Base-by-base conservation (phyloP, 495 filamentous ascomycete genomes). In the Podospora pseudoanserina region DNA sequence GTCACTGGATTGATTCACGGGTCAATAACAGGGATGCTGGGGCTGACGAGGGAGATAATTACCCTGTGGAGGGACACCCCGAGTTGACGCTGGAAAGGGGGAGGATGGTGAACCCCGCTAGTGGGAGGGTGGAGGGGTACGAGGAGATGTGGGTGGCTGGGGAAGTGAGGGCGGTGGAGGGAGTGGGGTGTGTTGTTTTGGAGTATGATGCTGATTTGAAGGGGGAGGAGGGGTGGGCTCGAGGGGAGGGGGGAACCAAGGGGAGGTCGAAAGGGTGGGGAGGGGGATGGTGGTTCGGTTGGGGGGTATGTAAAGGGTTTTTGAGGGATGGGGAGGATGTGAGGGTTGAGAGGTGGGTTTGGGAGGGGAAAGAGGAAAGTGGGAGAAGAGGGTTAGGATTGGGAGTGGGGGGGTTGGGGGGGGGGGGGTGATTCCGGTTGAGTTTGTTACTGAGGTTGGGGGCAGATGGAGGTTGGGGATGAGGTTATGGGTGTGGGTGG, bases 1-100 rank as follows among this genome's bases (percentile, higher is more conserved):
- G 74, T 0, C 86, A 88, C 74, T 84, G 82, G 81, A 77, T 88
- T 20, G 81, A 86, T 66, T 83, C 78, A 5, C 79, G 82, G 27
- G 79, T 75, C 16, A 65, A 67, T 2, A 62, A 72, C 18, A 61
- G 70, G 18, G 79, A 81, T 1, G 70, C 66, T 13, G 74, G 77
- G 0, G 67, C 66, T 0, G 86, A 89, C 71, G 80, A 85, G 32
- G 86, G 85, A 2, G 78, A 86, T 68, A 86, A 84, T 76, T 78
- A 74, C 59, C 67, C 78, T 0, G 73, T 77, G 34, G 67, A 70
- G 1, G 75, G 81, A 34, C 81, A 80, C 3, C 67, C 75, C 4
- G 78, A 76, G 7, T 26, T 66, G 9, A 78, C 78, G 0, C 67
- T 89, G 30, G 86, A 89, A 65, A 80, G 66, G 62, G 86, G 86